Evolutionary conservation across 352 stramenopile genomes (phyloP), one percentile per base, ranked within the genome.

Genomic region (Phytophthora tubulina): DNA sequence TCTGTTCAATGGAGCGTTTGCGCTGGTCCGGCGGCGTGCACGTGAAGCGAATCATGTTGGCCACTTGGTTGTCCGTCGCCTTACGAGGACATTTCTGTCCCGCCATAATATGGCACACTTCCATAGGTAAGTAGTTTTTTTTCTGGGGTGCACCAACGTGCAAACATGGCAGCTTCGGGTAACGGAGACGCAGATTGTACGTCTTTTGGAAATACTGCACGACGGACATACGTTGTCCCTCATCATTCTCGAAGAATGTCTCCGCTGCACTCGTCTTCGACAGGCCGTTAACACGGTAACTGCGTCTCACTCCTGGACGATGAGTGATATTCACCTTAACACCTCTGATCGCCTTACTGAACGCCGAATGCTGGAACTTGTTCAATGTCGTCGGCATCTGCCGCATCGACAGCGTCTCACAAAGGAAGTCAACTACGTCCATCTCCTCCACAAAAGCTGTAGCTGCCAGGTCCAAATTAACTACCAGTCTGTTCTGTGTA

Each of bases 41-140:
- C 27, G 86, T 90, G 50, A 92, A 89, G 1, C 63, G 52, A 42
- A 96, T 97, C 84, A 97, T 95, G 42, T 95, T 91, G 17, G 86
- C 81, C 9, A 93, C 90, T 33, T 97, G 87, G 27, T 79, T 88
- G 60, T 96, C 89, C 15, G 83, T 94, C 4, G 73, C 78, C 68
- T 97, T 97, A 55, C 86, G 85, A 0, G 86, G 83, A 56, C 81
- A 85, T 63, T 91, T 93, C 64, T 97, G 89, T 3, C 88, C 87
- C 0, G 61, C 78, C 55, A 91, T 72, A 17, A 93, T 89, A 52
- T 82, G 66, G 53, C 90, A 97, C 0, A 96, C 86, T 58, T 97
- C 90, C 62, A 97, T 92, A 6, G 90, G 90, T 59, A 95, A 57
- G 48, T 92, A 97, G 45, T 85, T 95, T 42, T 88, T 85, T 65